Percentiles rank a stretch among this genome's conserved stretches.
Evolutionary conservation across 768 basidiomycete species (phyloP).

Genomic region (Rhodotorula babjevae): DNA sequence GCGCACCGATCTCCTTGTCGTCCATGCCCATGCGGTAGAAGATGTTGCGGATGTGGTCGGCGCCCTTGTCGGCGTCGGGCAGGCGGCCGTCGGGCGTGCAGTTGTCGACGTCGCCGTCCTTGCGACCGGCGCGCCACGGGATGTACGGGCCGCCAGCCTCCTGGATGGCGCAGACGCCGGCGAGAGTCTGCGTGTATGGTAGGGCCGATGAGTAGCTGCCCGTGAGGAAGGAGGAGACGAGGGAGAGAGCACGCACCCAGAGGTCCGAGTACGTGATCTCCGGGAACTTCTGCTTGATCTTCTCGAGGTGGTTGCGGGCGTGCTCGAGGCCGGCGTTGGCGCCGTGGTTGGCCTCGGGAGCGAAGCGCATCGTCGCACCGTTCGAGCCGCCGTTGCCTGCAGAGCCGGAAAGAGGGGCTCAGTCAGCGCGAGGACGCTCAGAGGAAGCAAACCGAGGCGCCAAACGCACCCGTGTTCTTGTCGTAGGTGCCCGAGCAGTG

Average conservation of each 20-base stretch:
- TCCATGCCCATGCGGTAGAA: slow-evolving; percentile 94
- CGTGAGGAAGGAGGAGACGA: not conserved
- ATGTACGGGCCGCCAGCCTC: slow-evolving; percentile 90
- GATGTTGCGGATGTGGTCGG: slow-evolving; percentile 76
- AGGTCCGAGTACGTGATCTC: slow-evolving; percentile 96
- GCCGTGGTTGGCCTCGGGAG: slow-evolving; percentile 74
- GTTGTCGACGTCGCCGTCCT: slow-evolving; percentile 65
- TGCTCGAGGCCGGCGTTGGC: slow-evolving; percentile 78
- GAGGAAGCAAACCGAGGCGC: not conserved
- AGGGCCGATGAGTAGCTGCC: too few species aligned
- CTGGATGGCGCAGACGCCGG: slow-evolving; percentile 78
- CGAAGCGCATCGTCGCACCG: slow-evolving; percentile 97
- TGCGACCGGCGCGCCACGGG: slow-evolving; percentile 87
- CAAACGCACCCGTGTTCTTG: slow-evolving; percentile 45
- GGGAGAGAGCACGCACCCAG: slow-evolving; percentile 50
- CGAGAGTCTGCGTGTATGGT: slow-evolving; percentile 63
- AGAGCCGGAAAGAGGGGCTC: too few species aligned
- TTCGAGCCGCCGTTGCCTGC: slow-evolving; percentile 56
- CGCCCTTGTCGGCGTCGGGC: slow-evolving; percentile 70
- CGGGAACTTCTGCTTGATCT: slow-evolving; percentile 72
- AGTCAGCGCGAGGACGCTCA: not conserved
- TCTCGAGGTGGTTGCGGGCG: slow-evolving; percentile 75
- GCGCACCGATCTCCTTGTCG: slow-evolving; percentile 92
- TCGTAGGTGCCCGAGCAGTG: slow-evolving; percentile 41
- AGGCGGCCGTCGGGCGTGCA: slow-evolving; percentile 59